Base-by-base conservation (phyloP, 1,139 yeast genomes). In the Debaryomyces sp. region DNA sequence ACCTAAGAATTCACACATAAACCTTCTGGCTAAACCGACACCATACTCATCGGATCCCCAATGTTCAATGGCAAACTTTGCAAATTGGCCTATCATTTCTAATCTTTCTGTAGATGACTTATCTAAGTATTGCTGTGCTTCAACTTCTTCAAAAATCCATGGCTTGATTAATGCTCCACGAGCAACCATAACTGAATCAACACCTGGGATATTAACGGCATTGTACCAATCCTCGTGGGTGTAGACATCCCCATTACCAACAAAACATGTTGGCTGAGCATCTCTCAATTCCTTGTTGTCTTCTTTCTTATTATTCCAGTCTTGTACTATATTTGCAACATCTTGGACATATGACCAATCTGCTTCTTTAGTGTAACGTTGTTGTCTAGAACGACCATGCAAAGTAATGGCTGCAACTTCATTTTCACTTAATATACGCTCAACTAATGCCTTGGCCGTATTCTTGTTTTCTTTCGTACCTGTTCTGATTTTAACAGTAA, bases 1-100 rank as follows among this genome's bases (percentile, higher is more conserved):
- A 48, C 97, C 87, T 64, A 95, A 75, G 68, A 91, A 94, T 68
- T 94, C 99, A 71, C 98, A 92, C 79, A 94, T 75, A 68, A 84
- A 95, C 59, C 99, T 78, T 67, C 99, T 84, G 7, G 96, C 87
- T 56, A 83, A 83, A 49, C 89, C 87, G 50, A 94, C 81, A 37
- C 99, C 99, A 66, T 87, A 92, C 60, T 90, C 97, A 62, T 94
- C 99, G 0, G 96, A 80, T 2, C 99, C 99, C 98, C 99, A 95
- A 69, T 95, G 99, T 59, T 91, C 92, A 56, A 94, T 76, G 0
- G 99, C 98, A 64, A 74, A 89, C 49, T 84, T 72, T 12, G 96
- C 83, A 63, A 85, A 94, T 47, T 77, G 78, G 54, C 76, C 75
- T 58, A 92, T 69, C 47, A 87, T 82, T 29, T 85, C 96, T 50